Conservation (phyloP, 2,329 filamentous ascomycete species). For the Colletotrichum sp. region DNA sequence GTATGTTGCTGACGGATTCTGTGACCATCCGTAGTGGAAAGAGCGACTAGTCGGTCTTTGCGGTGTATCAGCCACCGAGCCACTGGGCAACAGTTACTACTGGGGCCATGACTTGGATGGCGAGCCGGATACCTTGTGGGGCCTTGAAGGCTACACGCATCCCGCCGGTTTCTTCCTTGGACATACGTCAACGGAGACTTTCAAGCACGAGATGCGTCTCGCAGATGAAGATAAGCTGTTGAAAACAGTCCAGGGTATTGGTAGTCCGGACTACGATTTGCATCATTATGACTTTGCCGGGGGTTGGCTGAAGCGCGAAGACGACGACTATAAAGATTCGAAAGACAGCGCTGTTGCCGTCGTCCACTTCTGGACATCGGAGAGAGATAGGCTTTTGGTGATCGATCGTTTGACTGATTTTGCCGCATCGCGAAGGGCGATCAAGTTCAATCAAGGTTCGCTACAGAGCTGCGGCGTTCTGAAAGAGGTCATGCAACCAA, state of each 20-base stretch:
- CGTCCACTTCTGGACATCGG: not conserved
- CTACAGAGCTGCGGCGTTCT: not conserved
- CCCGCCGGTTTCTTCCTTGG: not conserved
- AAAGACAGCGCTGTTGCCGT: not conserved
- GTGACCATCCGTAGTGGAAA: not conserved
- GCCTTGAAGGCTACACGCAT: not conserved
- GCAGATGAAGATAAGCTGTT: not conserved
- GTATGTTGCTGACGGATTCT: not conserved
- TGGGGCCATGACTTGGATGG: not conserved
- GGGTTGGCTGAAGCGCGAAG: not conserved
- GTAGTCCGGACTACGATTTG: not conserved
- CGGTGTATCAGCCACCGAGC: not conserved
- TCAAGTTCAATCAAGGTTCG: not conserved
- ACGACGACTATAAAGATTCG: not conserved
- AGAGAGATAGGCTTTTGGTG: not conserved
- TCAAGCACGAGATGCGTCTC: not conserved
- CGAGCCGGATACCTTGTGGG: not conserved
- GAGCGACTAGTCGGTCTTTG: not conserved
- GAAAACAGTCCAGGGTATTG: not conserved
- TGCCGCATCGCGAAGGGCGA: not conserved
- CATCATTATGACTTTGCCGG: not conserved
- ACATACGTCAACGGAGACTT: not conserved
- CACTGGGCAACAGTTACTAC: not conserved
- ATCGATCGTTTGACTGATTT: not conserved
- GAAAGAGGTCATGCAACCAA: not conserved